Conservation (phyloP, 139 green algal species). For the Chlorella sp. region DNA sequence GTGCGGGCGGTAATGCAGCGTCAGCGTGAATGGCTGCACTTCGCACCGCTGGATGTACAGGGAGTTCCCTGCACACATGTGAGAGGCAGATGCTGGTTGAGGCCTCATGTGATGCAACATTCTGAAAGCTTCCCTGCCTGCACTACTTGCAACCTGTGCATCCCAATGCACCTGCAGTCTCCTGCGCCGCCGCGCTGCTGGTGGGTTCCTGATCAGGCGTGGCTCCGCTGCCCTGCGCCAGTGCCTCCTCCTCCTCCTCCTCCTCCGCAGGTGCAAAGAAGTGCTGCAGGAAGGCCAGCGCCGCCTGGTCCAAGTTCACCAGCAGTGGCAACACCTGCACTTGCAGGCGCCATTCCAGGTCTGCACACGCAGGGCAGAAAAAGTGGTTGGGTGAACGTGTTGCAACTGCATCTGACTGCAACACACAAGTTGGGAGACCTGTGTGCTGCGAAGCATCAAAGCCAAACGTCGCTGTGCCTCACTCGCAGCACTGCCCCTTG, state of each 20-base stretch:
- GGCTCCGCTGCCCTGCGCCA: background rate
- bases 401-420: too few species aligned
- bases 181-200: background rate
- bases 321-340: conserved; percentile 58
- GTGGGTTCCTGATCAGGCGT: too few species aligned
- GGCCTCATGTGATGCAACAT: background rate
- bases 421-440: too few species aligned
- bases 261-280: conserved; percentile 33
- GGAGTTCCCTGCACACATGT: background rate
- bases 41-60: conserved; percentile 54
- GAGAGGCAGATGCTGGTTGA: too few species aligned
- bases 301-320: conserved; percentile 68
- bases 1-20: conserved; percentile 63
- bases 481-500: too few species aligned
- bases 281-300: conserved; percentile 67
- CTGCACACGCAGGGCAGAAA: too few species aligned
- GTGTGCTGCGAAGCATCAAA: too few species aligned
- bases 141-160: too few species aligned
- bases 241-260: too few species aligned
- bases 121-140: too few species aligned
- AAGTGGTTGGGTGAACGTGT: too few species aligned
- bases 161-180: background rate
- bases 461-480: too few species aligned
- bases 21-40: conserved; percentile 48
- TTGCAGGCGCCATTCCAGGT: conserved; percentile 66